phyloP scores from a whole-genome alignment of 768 basidiomycete genomes.

The Tulasnella sp. region DNA sequence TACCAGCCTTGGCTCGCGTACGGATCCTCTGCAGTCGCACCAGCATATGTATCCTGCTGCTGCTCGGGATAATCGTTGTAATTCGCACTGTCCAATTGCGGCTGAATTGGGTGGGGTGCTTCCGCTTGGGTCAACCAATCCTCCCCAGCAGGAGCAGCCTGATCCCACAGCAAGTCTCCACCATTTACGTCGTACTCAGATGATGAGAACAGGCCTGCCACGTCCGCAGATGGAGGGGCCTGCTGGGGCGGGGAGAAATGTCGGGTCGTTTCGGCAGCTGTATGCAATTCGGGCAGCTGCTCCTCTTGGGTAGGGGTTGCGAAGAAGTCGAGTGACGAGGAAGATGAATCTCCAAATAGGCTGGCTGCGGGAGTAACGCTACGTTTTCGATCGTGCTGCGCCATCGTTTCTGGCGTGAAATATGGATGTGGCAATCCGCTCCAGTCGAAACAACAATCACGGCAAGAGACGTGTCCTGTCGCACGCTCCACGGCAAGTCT shows the following conservation, averaged over 20 bases:
- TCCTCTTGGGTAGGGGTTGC: constrained; percentile 36
- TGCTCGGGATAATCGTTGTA: constrained; percentile 18
- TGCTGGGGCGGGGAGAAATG: constrained; percentile 1
- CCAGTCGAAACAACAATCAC: background rate
- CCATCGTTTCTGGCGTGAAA: constrained; percentile 6
- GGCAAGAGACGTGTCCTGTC: background rate
- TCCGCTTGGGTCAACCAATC: constrained; percentile 3
- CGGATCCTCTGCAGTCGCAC: constrained; percentile 1
- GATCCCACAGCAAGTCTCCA: constrained; percentile 5
- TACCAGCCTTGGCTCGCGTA: constrained; percentile 28
- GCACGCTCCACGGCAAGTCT: too few species aligned
- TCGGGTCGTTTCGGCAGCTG: background rate
- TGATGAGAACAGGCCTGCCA: constrained; percentile 5
- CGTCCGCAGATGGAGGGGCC: constrained; percentile 2
- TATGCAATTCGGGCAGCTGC: background rate
- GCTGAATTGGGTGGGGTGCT: background rate
- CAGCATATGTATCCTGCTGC: constrained; percentile 11
- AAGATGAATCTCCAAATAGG: constrained; percentile 57
- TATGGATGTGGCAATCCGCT: background rate
- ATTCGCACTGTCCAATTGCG: background rate
- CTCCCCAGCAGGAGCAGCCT: background rate
- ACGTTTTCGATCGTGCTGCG: constrained; percentile 4
- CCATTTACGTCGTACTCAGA: background rate
- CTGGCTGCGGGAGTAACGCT: constrained; percentile 69
- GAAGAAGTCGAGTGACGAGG: constrained; percentile 53